A percentile compares a stretch with the other conserved stretches of the same genome.
Evolutionary conservation across 352 stramenopile genomes (phyloP).

Genomic region (Phytophthora crassamura): DNA sequence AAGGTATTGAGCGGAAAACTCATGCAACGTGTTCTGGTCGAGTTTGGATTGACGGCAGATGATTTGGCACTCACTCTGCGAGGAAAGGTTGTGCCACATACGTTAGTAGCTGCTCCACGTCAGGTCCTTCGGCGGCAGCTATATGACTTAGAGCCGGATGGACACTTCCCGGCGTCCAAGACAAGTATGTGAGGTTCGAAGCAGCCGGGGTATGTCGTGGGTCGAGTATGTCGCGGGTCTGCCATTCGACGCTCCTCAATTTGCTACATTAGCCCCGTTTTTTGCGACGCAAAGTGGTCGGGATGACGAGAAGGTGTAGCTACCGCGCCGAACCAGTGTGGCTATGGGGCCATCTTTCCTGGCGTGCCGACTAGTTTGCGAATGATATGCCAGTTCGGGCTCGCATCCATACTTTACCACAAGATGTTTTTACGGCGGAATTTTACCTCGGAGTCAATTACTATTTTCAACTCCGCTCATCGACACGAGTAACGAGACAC

Average conservation of each 20-base stretch:
- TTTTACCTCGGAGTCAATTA: neutral
- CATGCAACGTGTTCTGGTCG: neutral
- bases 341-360: constrained; percentile 13
- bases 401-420: constrained; percentile 4
- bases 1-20: too few relatives aligned
- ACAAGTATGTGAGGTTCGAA: too few relatives aligned
- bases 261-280: constrained; percentile 20
- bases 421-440: neutral
- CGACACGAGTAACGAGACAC: neutral
- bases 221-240: constrained; percentile 21
- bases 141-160: too few relatives aligned
- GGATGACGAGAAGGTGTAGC: neutral
- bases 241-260: constrained; percentile 15
- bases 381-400: constrained; percentile 14
- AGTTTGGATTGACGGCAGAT: neutral
- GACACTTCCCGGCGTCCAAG: too few relatives aligned
- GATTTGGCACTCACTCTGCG: constrained; percentile 24
- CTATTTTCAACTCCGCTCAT: neutral
- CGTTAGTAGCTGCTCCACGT: constrained; percentile 9
- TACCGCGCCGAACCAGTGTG: neutral
- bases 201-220: constrained; percentile 27
- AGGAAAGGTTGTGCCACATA: constrained; percentile 24
- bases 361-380: neutral
- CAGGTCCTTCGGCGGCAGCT: constrained; percentile 9
- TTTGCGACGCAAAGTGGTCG: neutral